A percentile compares a stretch with the other conserved stretches of the same genome.
These are phyloP conservation scores for Rhizophora mangle DNA, from an alignment of 345 rosid genomes.

Conservation along the genomic window DNA sequence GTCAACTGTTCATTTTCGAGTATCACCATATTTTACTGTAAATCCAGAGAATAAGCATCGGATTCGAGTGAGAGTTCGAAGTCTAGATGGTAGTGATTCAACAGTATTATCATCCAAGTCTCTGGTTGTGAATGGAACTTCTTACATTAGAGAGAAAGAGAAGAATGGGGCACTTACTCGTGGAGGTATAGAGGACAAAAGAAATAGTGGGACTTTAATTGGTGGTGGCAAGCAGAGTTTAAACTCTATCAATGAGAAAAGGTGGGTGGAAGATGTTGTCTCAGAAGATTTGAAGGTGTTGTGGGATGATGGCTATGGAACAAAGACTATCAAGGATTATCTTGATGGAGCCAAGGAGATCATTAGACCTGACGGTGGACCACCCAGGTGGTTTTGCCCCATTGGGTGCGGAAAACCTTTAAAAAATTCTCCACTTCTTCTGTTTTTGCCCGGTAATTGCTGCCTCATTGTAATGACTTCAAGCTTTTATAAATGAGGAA, in stretches of 20 bases:
- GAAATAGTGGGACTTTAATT: constrained; percentile 11
- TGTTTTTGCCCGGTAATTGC: constrained; percentile 73
- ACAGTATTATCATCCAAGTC: constrained; percentile 32
- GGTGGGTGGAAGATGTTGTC: constrained; percentile 28
- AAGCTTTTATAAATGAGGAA: background rate
- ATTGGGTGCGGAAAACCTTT: constrained; percentile 68
- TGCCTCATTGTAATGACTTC: background rate
- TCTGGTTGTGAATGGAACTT: constrained; percentile 33
- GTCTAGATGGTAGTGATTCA: constrained; percentile 34
- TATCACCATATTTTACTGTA: constrained; percentile 20
- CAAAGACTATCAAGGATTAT: constrained; percentile 59
- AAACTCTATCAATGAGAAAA: constrained; percentile 24
- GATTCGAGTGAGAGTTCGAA: constrained; percentile 47
- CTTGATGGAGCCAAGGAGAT: constrained; percentile 51
- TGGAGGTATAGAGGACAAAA: constrained; percentile 3
- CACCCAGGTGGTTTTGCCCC: constrained; percentile 90
- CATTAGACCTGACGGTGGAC: constrained; percentile 68
- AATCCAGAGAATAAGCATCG: constrained; percentile 26
- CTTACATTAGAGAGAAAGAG: constrained; percentile 28
- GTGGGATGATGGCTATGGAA: constrained; percentile 92
- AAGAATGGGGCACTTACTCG: constrained; percentile 12
- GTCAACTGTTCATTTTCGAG: constrained; percentile 30
- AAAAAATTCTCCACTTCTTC: constrained; percentile 60
- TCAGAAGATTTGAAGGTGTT: constrained; percentile 44
- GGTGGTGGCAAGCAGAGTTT: constrained; percentile 36